These are phyloP conservation scores for Mycosarcoma mackinlayi DNA, from an alignment of 1,284 basidiomycete genomes.

Conservation along the genomic window DNA sequence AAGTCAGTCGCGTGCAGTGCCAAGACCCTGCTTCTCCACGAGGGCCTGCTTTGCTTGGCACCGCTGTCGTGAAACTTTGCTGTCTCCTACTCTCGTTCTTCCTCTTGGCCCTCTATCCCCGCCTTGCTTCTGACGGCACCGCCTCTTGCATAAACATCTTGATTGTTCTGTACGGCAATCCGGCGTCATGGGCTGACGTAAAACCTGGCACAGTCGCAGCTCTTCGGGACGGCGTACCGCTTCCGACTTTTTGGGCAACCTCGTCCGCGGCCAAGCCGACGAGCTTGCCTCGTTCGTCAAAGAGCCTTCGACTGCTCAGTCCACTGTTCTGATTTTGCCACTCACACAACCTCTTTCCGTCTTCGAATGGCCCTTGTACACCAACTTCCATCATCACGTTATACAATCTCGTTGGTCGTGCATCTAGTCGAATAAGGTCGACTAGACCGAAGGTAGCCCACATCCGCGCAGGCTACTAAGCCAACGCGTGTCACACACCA, in stretches of 20 bases:
- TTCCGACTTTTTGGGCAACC: constrained; percentile 2
- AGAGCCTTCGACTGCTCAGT: too few species aligned
- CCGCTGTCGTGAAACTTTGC: not conserved
- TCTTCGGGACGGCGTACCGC: constrained; percentile 1
- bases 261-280: not conserved
- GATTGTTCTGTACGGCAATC: too few species aligned
- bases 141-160: not conserved
- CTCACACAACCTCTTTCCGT: too few species aligned
- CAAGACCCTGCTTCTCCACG: constrained; percentile 16
- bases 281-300: too few species aligned
- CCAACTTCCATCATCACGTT: not conserved
- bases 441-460: too few species aligned
- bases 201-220: not conserved
- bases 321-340: too few species aligned
- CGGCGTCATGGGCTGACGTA: constrained; percentile 7
- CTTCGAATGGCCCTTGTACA: too few species aligned
- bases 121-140: constrained; percentile 6
- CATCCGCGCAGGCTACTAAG: too few species aligned
- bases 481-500: too few species aligned
- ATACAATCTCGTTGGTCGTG: not conserved
- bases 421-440: too few species aligned
- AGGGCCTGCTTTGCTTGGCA: constrained; percentile 8
- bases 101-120: not conserved
- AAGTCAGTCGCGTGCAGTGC: too few species aligned
- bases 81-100: not conserved